These are phyloP conservation scores for Agapanthus africanus DNA, from an alignment of 106 monocot genomes.

Conservation along the genomic window DNA sequence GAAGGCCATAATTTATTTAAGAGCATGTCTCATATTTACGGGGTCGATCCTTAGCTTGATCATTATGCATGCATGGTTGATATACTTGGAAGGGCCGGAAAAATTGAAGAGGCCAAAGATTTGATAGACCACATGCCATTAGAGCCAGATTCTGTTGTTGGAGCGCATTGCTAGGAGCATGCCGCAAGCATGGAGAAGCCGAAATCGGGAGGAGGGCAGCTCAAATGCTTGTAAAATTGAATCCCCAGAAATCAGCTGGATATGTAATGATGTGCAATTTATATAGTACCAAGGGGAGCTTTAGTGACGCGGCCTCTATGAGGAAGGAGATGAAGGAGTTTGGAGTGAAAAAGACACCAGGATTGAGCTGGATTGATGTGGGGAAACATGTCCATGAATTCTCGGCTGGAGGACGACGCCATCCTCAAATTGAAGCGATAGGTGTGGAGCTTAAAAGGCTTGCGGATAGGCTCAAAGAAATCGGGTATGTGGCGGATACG, in stretches of 20 bases:
- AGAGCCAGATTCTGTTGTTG: conserved; percentile 57
- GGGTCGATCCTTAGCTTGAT: conserved; percentile 46
- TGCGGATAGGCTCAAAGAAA: conserved; percentile 45
- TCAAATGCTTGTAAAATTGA: conserved; percentile 41
- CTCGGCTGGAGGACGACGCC: conserved; percentile 41
- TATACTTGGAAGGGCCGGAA: conserved; percentile 64
- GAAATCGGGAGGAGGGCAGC: conserved; percentile 48
- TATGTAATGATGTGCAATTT: conserved; percentile 78
- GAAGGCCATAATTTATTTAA: conserved; percentile 55
- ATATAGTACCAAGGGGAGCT: conserved; percentile 41
- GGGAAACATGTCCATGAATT: conserved; percentile 60
- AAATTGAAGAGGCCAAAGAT: conserved; percentile 41
- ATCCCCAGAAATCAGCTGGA: conserved; percentile 38
- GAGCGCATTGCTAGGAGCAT: conserved; percentile 73
- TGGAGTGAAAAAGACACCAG: conserved; percentile 74
- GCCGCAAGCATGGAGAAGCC: conserved; percentile 47
- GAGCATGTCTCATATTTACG: conserved; percentile 35
- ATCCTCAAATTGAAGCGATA: conserved; percentile 52
- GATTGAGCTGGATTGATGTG: conserved; percentile 78
- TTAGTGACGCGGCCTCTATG: conserved; percentile 35
- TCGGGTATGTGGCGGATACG: conserved; percentile 52
- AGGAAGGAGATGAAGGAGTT: conserved; percentile 60
- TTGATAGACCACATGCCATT: conserved; percentile 61
- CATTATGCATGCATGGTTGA: conserved; percentile 95
- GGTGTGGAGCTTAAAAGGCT: conserved; percentile 37